These are phyloP conservation scores for Colletotrichum tabaci DNA, from an alignment of 2,329 filamentous ascomycete genomes.

Conservation along the genomic window DNA sequence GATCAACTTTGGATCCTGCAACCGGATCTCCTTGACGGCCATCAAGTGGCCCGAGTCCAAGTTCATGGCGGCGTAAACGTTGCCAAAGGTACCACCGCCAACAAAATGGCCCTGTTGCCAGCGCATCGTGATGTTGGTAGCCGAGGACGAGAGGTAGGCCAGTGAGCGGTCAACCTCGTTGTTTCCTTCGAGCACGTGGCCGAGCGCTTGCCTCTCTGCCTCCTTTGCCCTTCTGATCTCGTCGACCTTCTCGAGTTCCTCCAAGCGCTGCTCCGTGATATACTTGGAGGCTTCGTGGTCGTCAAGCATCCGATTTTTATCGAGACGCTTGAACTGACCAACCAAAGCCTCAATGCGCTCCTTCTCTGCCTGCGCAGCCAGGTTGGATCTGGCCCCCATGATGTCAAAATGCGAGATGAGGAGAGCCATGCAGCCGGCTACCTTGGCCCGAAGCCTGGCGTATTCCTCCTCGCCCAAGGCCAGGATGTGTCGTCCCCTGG, in stretches of 20 bases:
- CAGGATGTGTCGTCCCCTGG: slow-evolving; percentile 92
- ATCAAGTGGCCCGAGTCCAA: slow-evolving; percentile 95
- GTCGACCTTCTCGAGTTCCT: slow-evolving; percentile 83
- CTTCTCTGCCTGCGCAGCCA: slow-evolving; percentile 94
- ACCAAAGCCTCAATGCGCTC: slow-evolving; percentile 86
- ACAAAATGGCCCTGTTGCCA: slow-evolving; percentile 99
- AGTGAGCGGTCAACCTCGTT: slow-evolving; percentile 97
- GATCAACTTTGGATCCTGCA: slow-evolving; percentile 96
- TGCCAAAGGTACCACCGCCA: slow-evolving; percentile 96
- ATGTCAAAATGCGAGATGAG: slow-evolving; percentile 99
- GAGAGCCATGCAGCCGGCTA: slow-evolving; percentile 96
- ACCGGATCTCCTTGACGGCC: slow-evolving; percentile 98
- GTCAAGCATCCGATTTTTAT: slow-evolving; percentile 80
- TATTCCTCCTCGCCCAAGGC: slow-evolving; percentile 92
- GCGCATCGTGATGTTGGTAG: slow-evolving; percentile 93
- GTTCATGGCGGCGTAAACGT: slow-evolving; percentile 97
- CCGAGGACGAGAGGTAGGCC: slow-evolving; percentile 92
- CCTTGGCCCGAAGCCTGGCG: slow-evolving; percentile 84
- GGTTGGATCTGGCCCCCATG: slow-evolving; percentile 93
- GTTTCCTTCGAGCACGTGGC: slow-evolving; percentile 91
- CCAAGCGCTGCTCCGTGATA: slow-evolving; percentile 82
- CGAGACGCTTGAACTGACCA: slow-evolving; percentile 82
- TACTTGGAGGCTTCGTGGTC: slow-evolving; percentile 88
- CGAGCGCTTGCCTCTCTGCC: slow-evolving; percentile 87
- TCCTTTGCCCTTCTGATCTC: slow-evolving; percentile 83